Evolutionary conservation across 495 filamentous ascomycete species (phyloP), one percentile per base, ranked within the genome.

Genomic region (Acidiella bohemica): DNA sequence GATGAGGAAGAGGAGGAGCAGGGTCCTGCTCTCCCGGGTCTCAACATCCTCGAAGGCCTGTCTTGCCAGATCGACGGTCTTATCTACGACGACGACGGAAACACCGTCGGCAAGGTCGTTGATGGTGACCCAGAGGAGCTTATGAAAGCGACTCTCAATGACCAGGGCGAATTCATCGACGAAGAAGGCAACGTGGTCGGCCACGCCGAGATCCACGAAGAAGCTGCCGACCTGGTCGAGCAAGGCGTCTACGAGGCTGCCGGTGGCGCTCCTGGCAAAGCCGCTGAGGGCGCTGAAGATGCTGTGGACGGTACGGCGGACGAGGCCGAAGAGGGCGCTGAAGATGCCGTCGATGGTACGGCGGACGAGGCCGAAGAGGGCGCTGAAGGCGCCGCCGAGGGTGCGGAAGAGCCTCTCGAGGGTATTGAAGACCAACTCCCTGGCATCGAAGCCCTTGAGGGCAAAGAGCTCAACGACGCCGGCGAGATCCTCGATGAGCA

Each of bases 391-490:
- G 41, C 31, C n/a, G 55, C 57, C 21, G 53, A 46, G 7, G 38
- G 19, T 12, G 42, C 39, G 2, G 53, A 50, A 22, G 44, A 22
- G 11, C 14, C 31, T n/a, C 39, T 47, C 47, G 61, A 46, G 48
- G 66, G 33, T 47, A 59, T 59, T 27, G 59, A 58, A 22, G 51
- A 51, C 19, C 58, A 66, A 23, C 59, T 75, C 6, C 73, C 73
- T 28, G 66, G 64, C 11, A 59, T 78, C 22, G 67, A 71, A 17
- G 68, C 66, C 14, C 64, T 79, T 17, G 72, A 78, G 51, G 74
- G 74, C 39, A 55, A 70, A 29, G 65, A 63, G 36, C 65, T 72
- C 59, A 78, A 78, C 63, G 73, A 73, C 50, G 58, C 59, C 16
- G 75, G 75, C 43, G 71, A 72, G 40, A 44, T 64, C 41, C 41